Conservation (phyloP, 805 yeast species). For the Ogataea ganodermae region DNA sequence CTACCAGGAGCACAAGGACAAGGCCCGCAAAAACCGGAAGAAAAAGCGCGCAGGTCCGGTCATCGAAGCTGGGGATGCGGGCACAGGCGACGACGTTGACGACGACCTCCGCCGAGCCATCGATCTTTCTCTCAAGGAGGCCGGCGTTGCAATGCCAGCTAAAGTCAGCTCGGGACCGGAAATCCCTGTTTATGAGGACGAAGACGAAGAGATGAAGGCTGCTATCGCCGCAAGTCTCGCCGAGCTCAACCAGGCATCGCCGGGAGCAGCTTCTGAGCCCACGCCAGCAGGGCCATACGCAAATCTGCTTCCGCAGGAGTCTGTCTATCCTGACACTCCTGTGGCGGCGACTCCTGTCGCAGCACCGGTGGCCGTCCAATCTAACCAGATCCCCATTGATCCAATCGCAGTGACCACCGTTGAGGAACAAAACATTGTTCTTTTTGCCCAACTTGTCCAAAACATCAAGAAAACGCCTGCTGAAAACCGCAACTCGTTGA, state of each 20-base stretch:
- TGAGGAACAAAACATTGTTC: slow-evolving; percentile 70
- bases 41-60: slow-evolving; percentile 12
- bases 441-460: slow-evolving; percentile 69
- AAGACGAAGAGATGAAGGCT: slow-evolving; percentile 86
- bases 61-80: slow-evolving; percentile 9
- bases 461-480: slow-evolving; percentile 47
- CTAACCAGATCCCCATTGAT: slow-evolving; percentile 3
- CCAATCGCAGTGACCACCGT: slow-evolving; percentile 47
- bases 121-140: slow-evolving; percentile 71
- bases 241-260: slow-evolving; percentile 53
- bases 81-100: slow-evolving; percentile 71
- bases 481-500: slow-evolving; percentile 33
- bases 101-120: slow-evolving; percentile 79
- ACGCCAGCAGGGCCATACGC: slow-evolving; percentile 30
- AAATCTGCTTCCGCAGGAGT: slow-evolving; percentile 23
- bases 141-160: slow-evolving; percentile 17
- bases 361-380: background rate
- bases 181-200: slow-evolving; percentile 47
- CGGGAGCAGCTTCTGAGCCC: background rate
- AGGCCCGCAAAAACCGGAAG: slow-evolving; percentile 25
- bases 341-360: background rate
- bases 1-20: slow-evolving; percentile 57
- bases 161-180: background rate
- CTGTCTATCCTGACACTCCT: background rate
- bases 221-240: slow-evolving; percentile 90